Base-by-base conservation (phyloP, 2,329 filamentous ascomycete genomes). In the Beauveria asiatica region DNA sequence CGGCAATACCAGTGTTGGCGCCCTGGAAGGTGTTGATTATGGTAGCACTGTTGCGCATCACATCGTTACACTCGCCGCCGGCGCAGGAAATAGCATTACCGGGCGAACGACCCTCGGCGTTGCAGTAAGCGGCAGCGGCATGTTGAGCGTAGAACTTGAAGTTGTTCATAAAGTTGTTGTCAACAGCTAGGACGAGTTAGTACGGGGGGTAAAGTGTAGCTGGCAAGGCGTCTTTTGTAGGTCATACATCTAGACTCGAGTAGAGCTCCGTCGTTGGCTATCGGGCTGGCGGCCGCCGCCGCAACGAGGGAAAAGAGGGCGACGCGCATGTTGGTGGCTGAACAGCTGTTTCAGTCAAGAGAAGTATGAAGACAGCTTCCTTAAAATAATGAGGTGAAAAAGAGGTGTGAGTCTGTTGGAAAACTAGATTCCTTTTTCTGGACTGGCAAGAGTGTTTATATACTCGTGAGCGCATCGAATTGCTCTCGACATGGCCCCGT, bases 121-220 rank as follows among this genome's bases (percentile, higher is more conserved):
- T 83, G 73, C 82, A 85, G 69, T 83, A 83, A 3, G 77, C 73
- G 3, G 81, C 78, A 2, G 72, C 76, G 3, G 81, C 71, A 64
- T 82, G 82, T 68, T 84, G 76, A 33, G 75, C 73, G 64, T 76
- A 84, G 66, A 79, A 78, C 55, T 74, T 66, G 63, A 83, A 72
- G 60, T 72, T 73, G 61, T 65, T 63, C 16, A 79, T 59, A 6
- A 67, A 37, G 78, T 68, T 10, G 67, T 61, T 3, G 7, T 72
- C 71, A 53, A 75, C 66, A 4, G 64, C 63, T 62, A 39, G 45
- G 17, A 13, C 45, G 44, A 11, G 58, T 55, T 25, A 60, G 42
- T 23, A 45, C 23, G 30, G 1, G 3, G 16, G 4, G 8, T 17
- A 0, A 3, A 23, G 6, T 6, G 21, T 25, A n/a, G 13, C 19